phyloP scores from a whole-genome alignment of 768 basidiomycete genomes.

The Thelephora aurantiotincta region DNA sequence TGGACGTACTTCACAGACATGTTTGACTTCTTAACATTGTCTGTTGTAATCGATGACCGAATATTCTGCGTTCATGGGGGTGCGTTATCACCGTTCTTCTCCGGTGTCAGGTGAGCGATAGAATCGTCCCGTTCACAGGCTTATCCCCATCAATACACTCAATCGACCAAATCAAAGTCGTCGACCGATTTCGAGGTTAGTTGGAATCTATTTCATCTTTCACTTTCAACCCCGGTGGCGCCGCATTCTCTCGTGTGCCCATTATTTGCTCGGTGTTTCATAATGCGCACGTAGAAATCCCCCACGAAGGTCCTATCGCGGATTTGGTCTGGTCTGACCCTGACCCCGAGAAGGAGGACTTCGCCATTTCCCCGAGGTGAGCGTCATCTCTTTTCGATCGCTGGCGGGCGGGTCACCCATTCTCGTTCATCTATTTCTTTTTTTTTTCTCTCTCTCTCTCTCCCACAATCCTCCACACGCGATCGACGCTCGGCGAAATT shows the following conservation, averaged over 20 bases:
- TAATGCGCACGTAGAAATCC: slow-evolving; percentile 58
- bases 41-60: slow-evolving; percentile 95
- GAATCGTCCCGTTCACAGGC: slow-evolving; percentile 29
- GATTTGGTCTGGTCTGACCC: slow-evolving; percentile 99
- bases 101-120: slow-evolving; percentile 2
- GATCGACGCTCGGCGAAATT: neutral
- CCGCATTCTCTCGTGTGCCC: neutral
- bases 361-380: slow-evolving; percentile 95
- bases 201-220: slow-evolving; percentile 3
- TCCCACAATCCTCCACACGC: neutral
- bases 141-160: slow-evolving; percentile 97
- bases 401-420: slow-evolving; percentile 4
- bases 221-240: slow-evolving; percentile 1
- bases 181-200: slow-evolving; percentile 92
- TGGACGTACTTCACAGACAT: slow-evolving; percentile 99
- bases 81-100: slow-evolving; percentile 19
- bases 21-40: slow-evolving; percentile 97
- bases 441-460: no score
- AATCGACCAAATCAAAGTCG: slow-evolving; percentile 98
- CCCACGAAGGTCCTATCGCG: slow-evolving; percentile 98
- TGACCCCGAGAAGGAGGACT: slow-evolving; percentile 97
- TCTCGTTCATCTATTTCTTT: slow-evolving; percentile 3
- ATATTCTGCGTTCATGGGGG: slow-evolving; percentile 99
- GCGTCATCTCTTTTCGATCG: slow-evolving; percentile 13
- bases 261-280: neutral